Conservation (phyloP, 305 asterid species). For the Fraxinus sp. region DNA sequence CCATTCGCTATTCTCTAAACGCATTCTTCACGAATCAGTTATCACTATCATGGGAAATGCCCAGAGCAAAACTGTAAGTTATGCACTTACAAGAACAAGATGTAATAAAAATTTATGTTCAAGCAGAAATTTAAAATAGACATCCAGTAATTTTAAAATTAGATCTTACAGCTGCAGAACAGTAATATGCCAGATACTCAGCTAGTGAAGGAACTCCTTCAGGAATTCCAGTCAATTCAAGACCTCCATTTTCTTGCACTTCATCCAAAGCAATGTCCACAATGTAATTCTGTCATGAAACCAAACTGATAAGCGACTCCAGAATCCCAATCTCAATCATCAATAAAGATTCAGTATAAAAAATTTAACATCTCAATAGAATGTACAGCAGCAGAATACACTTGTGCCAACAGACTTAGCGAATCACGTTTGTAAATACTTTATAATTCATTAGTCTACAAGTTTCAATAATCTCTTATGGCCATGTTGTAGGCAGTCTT, state of each 20-base stretch:
- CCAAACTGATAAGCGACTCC: slow-evolving; percentile 22
- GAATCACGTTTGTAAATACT: not conserved
- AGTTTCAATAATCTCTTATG: not conserved
- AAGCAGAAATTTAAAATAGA: not conserved
- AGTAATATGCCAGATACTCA: slow-evolving; percentile 70
- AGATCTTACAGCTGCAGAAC: slow-evolving; percentile 71
- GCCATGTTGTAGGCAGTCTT: no score
- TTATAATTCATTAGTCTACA: slow-evolving; percentile 1
- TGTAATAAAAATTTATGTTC: not conserved
- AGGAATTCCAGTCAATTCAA: slow-evolving; percentile 60
- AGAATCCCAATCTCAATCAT: not conserved
- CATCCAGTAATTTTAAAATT: slow-evolving; percentile 9
- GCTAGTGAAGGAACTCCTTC: slow-evolving; percentile 79
- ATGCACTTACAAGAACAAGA: not conserved
- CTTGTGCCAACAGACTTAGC: not conserved
- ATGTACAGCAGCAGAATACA: not conserved
- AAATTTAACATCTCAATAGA: not conserved
- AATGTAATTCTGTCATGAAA: slow-evolving; percentile 63
- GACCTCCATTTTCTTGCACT: slow-evolving; percentile 52
- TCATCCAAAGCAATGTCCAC: slow-evolving; percentile 53
- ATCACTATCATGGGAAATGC: not conserved
- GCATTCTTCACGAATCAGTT: not conserved
- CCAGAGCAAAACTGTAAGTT: not conserved
- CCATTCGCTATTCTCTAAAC: not conserved
- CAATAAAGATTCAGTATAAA: not conserved